Base-by-base conservation (phyloP, 345 rosid species). In the Erodium maritimum region DNA sequence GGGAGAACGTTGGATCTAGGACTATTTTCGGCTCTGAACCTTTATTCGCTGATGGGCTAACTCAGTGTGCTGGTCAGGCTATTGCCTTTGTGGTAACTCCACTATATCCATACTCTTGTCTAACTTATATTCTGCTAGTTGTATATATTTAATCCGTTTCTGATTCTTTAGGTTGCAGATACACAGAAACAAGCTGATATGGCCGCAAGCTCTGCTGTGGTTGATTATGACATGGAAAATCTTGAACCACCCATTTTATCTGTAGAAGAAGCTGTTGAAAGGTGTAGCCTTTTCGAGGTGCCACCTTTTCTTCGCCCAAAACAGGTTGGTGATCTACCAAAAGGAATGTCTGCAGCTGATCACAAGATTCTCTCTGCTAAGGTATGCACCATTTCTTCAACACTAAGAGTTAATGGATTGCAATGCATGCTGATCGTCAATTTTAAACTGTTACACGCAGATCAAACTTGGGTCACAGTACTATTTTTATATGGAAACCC, bases 281-380 rank as follows among this genome's bases (percentile, higher is more conserved):
- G 75, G 59, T 80, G 77, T 55, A 93, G 95, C 71, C 60, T 88
- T 66, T 81, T 77, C 58, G 89, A 83, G 72, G 82, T 88, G 37
- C 82, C 80, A 77, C 55, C 88, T 19, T 42, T 57, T 68, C 19
- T 80, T 21, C 24, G 65, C 50, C 96, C 95, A 5, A 58, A 67
- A 63, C 79, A 73, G 37, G 82, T 87, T 23, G 95, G 94, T 51
- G 91, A 85, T 70, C 24, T 77, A 56, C 62, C 76, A 10, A 71
- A 80, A 76, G 99, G 95, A 74, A 81, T 86, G 89, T 82, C 75
- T 17, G 82, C 83, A 71, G 91, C 96, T 21, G 94, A 93, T 64
- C 73, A 69, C 54, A 83, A 73, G 65, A 79, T 91, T 72, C 68
- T 77, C 70, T 78, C 83, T 12, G 77, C 84, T 6, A 71, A 84